phyloP scores from a whole-genome alignment of 2,329 filamentous ascomycete species.

The Pseudocercospora vitis region DNA sequence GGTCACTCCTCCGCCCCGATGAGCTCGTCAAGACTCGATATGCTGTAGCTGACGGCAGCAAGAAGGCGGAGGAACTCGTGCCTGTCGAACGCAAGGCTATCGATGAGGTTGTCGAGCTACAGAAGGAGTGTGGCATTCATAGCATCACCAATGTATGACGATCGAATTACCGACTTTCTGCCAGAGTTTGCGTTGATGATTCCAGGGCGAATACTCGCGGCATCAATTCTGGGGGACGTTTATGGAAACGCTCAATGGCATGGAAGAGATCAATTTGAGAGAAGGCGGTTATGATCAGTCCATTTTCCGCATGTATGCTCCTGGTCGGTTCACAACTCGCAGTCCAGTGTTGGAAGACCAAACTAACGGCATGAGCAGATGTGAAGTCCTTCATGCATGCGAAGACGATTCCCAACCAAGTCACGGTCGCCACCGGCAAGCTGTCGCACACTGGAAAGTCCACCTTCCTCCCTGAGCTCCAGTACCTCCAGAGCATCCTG shows the following conservation, averaged over 20 bases:
- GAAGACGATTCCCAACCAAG: constrained; percentile 56
- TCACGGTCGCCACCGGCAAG: constrained; percentile 58
- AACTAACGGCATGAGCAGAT: no score
- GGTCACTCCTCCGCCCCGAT: constrained; percentile 66
- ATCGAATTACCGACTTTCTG: no score
- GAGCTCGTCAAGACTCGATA: constrained; percentile 61
- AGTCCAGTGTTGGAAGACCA: no score
- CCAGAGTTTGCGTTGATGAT: no score
- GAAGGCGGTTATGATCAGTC: constrained; percentile 42
- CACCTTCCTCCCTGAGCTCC: constrained; percentile 59
- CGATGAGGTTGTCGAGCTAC: constrained; percentile 35
- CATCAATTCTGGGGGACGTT: constrained; percentile 38
- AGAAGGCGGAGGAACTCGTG: constrained; percentile 29
- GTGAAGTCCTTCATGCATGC: constrained; percentile 62
- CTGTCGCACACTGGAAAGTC: constrained; percentile 57
- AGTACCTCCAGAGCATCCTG: constrained; percentile 59
- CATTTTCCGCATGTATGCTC: constrained; percentile 60
- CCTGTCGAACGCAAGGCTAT: constrained; percentile 38
- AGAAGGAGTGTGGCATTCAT: constrained; percentile 37
- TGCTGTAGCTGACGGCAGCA: constrained; percentile 42
- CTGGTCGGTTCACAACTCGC: constrained; percentile 33
- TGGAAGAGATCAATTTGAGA: constrained; percentile 50
- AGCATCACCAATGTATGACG: constrained; percentile 37
- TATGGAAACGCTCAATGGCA: constrained; percentile 43
- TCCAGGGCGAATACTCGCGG: constrained; percentile 37